Evolutionary conservation across 2,329 filamentous ascomycete genomes (phyloP), one percentile per base, ranked within the genome.

Genomic region (Xylariales sp.): DNA sequence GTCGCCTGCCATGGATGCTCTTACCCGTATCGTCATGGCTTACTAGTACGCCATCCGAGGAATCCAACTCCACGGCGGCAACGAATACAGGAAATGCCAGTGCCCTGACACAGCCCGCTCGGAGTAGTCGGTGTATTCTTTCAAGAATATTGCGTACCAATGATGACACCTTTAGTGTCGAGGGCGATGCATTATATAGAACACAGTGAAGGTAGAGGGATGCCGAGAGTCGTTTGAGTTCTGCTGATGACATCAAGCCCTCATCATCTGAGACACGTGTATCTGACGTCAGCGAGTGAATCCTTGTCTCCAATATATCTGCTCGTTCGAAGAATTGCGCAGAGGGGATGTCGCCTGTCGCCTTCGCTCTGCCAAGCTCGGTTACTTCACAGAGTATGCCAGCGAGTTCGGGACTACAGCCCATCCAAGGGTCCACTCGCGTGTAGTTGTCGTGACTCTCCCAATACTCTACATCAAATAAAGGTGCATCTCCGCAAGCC

Each of bases 391-490:
- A 70, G 4, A 73, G 51, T 3, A 73, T 64, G 2, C 64, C 63
- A 3, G 69, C 68, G 24, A 73, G 52, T 14, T 65, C 63, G 0
- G 70, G 67, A 31, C 68, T 71, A 36, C 69, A 73, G 1, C 69
- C 69, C 56, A 73, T 69, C 70, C 70, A 73, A 0, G 60, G 49
- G 42, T 69, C 62, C 28, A 68, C 63, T 21, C 36, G 21, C 16
- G 19, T 24, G 15, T 42, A 24, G 15, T 42, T 15, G 11, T 14
- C 21, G 12, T 31, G 15, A 1, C 58, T 56, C 18, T 61, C 57
- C 70, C 70, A 74, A 43, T 71, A 73, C 37, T 73, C 68, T 21
- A 56, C 59, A 2, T 68, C 69, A 33, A 73, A 73, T 0, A 70
- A 53, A 0, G 68, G 64, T 7, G 66, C 62, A 9, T 71, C 65